Conservation (phyloP, 257 asterid species). For the Ajuga chamaepitys region DNA sequence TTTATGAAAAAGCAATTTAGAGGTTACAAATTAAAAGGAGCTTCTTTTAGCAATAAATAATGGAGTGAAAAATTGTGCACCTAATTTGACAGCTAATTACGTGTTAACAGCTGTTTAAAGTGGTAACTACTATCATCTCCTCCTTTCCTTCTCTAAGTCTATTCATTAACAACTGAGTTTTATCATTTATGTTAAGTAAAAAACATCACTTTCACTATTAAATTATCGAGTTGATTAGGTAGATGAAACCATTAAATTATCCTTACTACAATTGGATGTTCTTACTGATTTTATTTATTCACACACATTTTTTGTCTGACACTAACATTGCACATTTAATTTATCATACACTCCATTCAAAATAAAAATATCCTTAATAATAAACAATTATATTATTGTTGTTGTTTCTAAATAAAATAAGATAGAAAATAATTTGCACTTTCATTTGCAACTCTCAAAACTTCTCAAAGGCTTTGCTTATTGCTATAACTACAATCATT, state of each 20-base stretch:
- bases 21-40: no score
- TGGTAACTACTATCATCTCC: background rate
- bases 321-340: no score
- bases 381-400: no score
- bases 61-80: background rate
- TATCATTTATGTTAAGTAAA: background rate
- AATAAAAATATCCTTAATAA: no score
- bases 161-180: background rate
- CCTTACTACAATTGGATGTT: background rate
- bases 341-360: no score
- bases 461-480: background rate
- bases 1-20: no score
- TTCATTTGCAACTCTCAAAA: no score
- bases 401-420: no score
- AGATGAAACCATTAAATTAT: background rate
- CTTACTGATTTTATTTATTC: background rate
- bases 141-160: background rate
- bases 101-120: background rate
- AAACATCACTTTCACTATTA: background rate
- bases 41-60: no score
- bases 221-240: background rate
- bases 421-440: no score
- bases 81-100: background rate
- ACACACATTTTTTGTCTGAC: no score
- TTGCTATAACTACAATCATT: constrained; percentile 18